Evolutionary conservation across 2,329 filamentous ascomycete genomes (phyloP), one percentile per base, ranked within the genome.

Genomic region (Microascus cirrosus): DNA sequence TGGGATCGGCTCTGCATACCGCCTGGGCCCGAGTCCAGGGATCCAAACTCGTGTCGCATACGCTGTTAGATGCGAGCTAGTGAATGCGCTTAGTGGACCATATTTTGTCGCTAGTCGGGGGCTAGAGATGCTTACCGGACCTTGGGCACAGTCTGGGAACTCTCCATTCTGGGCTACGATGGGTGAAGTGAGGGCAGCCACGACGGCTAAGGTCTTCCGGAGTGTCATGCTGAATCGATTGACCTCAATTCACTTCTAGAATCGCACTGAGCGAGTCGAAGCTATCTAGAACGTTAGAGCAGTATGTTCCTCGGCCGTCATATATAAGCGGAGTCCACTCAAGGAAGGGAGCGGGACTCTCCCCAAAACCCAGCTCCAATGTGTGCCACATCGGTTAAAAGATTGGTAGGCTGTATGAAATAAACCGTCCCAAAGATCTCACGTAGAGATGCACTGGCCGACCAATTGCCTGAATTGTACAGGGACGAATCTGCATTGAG

Each of bases 31-130:
- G 55, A 4, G 55, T 57, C 28, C 39, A 57, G 18, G 55, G 55
- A n/a, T 57, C 55, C 5, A 57, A 32, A 39, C 22, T 57, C 28
- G 55, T 57, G 32, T 57, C 55, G 48, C 55, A 57, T 25, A 57
- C 55, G 28, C 50, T 36, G 55, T 57, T 57, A 18, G 55, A 52
- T 6, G 55, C 55, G 45, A 57, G 48, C 55, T 57, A 50, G 28
- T 18, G 10, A 32, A 6, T 18, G 34, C 13, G 18, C 11, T 53
- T 15, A 53, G 36, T 12, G 4, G 28, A 32, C 28, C 8, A 8
- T 32, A 32, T 3, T 13, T 13, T 42, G 36, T 13, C 6, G 18
- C 10, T 4, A n/a, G 15, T 32, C 4, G 28, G 51, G 20, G 42
- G 28, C 45, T n/a, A n/a, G 20, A 50, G 11, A 24, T 50, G 18